phyloP scores from a whole-genome alignment of 768 basidiomycete genomes.

The Austroboletus festivus region DNA sequence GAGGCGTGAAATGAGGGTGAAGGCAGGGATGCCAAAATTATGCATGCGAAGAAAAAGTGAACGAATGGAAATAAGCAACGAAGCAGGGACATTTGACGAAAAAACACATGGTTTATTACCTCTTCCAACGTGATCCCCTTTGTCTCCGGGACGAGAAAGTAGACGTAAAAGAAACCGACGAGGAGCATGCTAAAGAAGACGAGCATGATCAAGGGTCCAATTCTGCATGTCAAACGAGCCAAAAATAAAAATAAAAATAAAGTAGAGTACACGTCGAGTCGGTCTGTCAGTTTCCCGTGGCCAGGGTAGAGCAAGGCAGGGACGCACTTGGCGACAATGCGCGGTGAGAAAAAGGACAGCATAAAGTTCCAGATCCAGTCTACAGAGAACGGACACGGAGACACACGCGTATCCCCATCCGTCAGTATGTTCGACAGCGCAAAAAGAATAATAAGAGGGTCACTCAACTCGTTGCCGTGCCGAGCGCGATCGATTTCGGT shows the following conservation, averaged over 20 bases:
- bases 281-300: neutral
- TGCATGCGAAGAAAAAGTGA: neutral
- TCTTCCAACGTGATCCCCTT: conserved; percentile 75
- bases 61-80: neutral
- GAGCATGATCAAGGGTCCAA: conserved; percentile 71
- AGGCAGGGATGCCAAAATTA: too few species aligned
- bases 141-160: conserved; percentile 76
- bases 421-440: neutral
- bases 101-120: conserved; percentile 39
- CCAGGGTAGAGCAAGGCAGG: neutral
- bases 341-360: conserved; percentile 67
- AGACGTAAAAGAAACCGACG: conserved; percentile 70
- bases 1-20: too few species aligned
- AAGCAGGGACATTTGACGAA: neutral
- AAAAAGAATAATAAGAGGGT: neutral
- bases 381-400: too few species aligned
- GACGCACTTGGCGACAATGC: conserved; percentile 53
- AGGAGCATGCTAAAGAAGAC: conserved; percentile 75
- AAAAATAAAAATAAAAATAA: neutral
- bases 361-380: conserved; percentile 78
- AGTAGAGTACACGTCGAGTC: neutral
- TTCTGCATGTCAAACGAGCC: conserved; percentile 34
- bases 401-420: conserved; percentile 3
- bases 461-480: conserved; percentile 49
- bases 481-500: conserved; percentile 75